Percentiles rank a stretch among this genome's conserved stretches.
phyloP scores from a whole-genome alignment of 768 basidiomycete species.

The Hygrophoropsis aurantiaca region DNA sequence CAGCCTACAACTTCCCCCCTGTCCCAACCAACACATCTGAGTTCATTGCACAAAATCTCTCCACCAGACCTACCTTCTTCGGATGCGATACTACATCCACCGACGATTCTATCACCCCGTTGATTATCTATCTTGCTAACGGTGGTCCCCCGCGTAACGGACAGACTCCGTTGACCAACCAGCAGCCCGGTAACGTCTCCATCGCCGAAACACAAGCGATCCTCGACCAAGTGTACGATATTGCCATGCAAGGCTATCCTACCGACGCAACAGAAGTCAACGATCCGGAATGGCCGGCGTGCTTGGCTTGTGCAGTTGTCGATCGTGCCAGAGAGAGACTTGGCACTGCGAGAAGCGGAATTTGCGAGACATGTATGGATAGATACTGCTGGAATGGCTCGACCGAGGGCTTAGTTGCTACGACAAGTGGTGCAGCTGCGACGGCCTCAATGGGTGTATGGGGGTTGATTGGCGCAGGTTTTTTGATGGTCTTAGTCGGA shows the following conservation, averaged over 20 bases:
- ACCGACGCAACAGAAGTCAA: conserved; percentile 17
- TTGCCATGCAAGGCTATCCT: conserved; percentile 38
- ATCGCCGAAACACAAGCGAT: conserved; percentile 25
- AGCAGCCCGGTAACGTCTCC: conserved; percentile 4
- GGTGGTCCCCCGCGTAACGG: conserved; percentile 40
- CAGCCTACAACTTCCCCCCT: conserved; percentile 13
- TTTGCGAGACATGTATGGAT: conserved; percentile 14
- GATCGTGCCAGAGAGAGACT: conserved; percentile 34
- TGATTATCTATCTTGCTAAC: conserved; percentile 56
- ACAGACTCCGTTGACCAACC: conserved; percentile 36
- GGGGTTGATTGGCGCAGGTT: no score
- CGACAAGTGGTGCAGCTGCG: not conserved
- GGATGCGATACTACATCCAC: conserved; percentile 27
- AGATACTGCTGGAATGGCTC: conserved; percentile 31
- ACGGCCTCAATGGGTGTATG: no score
- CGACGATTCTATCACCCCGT: conserved; percentile 36
- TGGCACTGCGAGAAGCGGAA: conserved; percentile 3
- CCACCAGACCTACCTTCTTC: conserved; percentile 33
- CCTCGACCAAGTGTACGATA: conserved; percentile 39
- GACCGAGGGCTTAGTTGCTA: not conserved
- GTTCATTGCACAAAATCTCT: conserved; percentile 29
- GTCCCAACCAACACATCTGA: conserved; percentile 13
- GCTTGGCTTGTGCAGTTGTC: conserved; percentile 46
- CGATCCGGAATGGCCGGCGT: conserved; percentile 39
- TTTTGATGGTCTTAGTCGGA: not conserved